These are phyloP conservation scores for Phialophora chinensis DNA, from an alignment of 2,329 filamentous ascomycete species.

Conservation along the genomic window DNA sequence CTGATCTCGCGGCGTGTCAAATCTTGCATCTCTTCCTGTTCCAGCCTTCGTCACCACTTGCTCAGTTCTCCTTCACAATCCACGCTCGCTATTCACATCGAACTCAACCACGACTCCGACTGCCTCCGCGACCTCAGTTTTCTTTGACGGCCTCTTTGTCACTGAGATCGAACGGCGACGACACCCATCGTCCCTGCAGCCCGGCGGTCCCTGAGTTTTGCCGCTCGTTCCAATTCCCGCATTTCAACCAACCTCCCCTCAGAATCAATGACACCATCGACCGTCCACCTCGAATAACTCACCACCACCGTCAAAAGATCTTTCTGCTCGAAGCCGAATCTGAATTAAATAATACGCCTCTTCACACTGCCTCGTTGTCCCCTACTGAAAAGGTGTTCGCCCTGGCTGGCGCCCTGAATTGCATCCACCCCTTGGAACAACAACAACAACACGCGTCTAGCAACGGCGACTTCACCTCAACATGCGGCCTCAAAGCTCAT, in stretches of 20 bases:
- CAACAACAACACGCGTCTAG: slow-evolving; percentile 16
- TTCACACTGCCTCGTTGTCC: slow-evolving; percentile 5
- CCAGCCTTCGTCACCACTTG: slow-evolving; percentile 32
- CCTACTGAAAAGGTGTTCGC: slow-evolving; percentile 19
- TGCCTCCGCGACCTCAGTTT: slow-evolving; percentile 2
- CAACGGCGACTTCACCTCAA: slow-evolving; percentile 24
- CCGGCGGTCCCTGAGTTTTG: slow-evolving; percentile 19
- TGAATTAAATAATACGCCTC: slow-evolving; percentile 10
- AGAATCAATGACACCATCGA: slow-evolving; percentile 34
- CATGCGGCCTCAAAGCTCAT: slow-evolving; percentile 35
- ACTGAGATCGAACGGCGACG: slow-evolving; percentile 10
- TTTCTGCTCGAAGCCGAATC: neutral
- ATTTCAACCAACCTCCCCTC: slow-evolving; percentile 21
- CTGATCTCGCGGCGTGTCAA: slow-evolving; percentile 19
- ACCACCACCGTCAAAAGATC: slow-evolving; percentile 7
- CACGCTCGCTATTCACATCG: slow-evolving; percentile 27
- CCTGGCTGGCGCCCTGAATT: slow-evolving; percentile 32
- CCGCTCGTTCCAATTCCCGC: slow-evolving; percentile 30
- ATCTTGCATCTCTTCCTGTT: slow-evolving; percentile 34
- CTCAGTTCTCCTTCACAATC: slow-evolving; percentile 6
- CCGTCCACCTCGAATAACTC: slow-evolving; percentile 22
- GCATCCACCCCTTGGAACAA: slow-evolving; percentile 11
- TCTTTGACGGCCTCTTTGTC: slow-evolving; percentile 29
- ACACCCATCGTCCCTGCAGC: slow-evolving; percentile 22
- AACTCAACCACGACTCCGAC: slow-evolving; percentile 16